Base-by-base conservation (phyloP, 768 basidiomycete species). In the Panellus pusillus region DNA sequence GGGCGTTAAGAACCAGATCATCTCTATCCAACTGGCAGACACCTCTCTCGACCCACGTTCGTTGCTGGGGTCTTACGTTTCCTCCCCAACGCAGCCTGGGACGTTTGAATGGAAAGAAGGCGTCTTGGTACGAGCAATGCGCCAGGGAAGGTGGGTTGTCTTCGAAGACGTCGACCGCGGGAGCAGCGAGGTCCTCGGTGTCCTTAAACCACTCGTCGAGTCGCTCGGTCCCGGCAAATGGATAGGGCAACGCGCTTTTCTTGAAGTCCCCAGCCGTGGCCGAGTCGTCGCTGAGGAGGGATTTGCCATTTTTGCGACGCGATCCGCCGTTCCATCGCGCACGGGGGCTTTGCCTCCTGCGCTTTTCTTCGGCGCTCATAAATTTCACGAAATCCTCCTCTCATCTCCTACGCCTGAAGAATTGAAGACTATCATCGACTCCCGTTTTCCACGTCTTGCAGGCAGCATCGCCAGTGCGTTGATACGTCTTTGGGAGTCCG, bases 41-140 rank as follows among this genome's bases (percentile, higher is more conserved):
- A 96, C 94, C 0, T 96, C 96, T 2, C 78, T 99, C 41, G 96
- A 99, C 65, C 88, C 95, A 28, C 89, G 96, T 19, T 88, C 93
- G 0, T 79, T 99, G 6, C 79, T 99, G 39, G 96, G 97, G 5
- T 94, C 93, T 2, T 96, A 98, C 54, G 76, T 93, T 3, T 96
- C 96, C 2, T 97, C 96, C 0, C 77, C 87, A 0, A 83, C 80
- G 1, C 80, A 81, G 20, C 86, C 93, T 0, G 96, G 96, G 6
- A 84, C 83, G 2, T 99, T 99, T 62, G 92, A 96, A 61, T 99
- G 95, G 91, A 91, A 89, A 70, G 94, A 98, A 58, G 97, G 97
- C 6, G 87, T 94, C 0, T 76, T 99, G 32, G 86, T 95, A 9
- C 87, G 90, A 36, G 87, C 95, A 0, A 86, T 98, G 80, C 79